Percentiles rank a stretch among this genome's conserved stretches.
Evolutionary conservation across 345 rosid species (phyloP).

Genomic region (Salix purpurea): DNA sequence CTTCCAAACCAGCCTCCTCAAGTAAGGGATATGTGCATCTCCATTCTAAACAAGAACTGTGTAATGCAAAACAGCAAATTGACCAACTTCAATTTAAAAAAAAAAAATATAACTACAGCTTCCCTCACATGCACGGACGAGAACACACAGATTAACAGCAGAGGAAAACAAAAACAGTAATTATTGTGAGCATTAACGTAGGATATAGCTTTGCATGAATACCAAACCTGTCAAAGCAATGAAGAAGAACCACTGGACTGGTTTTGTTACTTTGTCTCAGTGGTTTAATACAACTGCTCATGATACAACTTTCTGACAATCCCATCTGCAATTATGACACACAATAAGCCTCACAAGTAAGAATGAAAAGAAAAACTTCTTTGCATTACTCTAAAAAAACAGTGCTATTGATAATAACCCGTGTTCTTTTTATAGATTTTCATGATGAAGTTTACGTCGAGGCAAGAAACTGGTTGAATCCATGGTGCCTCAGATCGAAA

Average conservation of each 20-base stretch:
- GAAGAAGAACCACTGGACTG: conserved; percentile 77
- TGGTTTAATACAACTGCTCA: conserved; percentile 88
- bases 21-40: conserved; percentile 75
- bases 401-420: no score
- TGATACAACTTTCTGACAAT: conserved; percentile 41
- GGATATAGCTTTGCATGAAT: not conserved
- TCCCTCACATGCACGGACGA: no score
- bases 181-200: not conserved
- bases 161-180: not conserved
- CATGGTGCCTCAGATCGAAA: no score
- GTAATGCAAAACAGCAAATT: conserved; percentile 21
- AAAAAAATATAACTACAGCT: no score
- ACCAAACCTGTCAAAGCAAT: conserved; percentile 90
- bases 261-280: conserved; percentile 30
- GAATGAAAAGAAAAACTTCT: no score
- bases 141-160: not conserved
- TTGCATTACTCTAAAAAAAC: no score
- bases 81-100: not conserved
- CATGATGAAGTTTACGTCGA: no score
- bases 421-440: no score
- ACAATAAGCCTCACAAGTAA: not conserved
- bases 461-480: no score
- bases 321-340: conserved; percentile 46
- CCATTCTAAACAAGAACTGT: conserved; percentile 99
- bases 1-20: conserved; percentile 81